These are phyloP conservation scores for Coemansia sp. DNA, from an alignment of 192 early-diverging fungal species.

Conservation along the genomic window DNA sequence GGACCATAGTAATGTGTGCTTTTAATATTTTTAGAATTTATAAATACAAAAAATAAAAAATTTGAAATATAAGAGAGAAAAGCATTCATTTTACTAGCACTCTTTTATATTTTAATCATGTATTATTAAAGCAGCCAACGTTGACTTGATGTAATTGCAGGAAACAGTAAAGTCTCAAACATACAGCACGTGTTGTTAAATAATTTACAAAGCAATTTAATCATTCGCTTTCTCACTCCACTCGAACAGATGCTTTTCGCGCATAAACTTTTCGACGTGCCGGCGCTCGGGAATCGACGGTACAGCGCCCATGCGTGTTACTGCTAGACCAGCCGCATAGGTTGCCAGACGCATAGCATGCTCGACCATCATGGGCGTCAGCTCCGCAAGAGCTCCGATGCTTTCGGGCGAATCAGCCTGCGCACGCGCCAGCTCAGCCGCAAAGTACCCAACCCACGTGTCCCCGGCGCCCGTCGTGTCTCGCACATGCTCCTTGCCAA, in stretches of 20 bases:
- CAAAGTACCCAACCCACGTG: slow-evolving; percentile 54
- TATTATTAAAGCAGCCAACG: too few species aligned
- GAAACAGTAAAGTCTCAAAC: too few species aligned
- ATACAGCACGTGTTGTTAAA: neutral
- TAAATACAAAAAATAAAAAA: too few species aligned
- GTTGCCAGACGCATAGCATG: slow-evolving; percentile 40
- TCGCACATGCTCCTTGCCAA: slow-evolving; percentile 21
- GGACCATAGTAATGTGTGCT: too few species aligned
- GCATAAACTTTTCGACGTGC: slow-evolving; percentile 30
- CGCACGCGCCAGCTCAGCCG: slow-evolving; percentile 32
- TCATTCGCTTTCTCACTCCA: too few species aligned
- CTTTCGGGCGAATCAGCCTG: slow-evolving; percentile 38
- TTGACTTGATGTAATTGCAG: too few species aligned
- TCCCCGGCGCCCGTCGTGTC: slow-evolving; percentile 54
- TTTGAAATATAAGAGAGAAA: too few species aligned
- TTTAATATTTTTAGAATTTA: too few species aligned
- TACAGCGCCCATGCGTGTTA: slow-evolving; percentile 40
- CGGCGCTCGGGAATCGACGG: slow-evolving; percentile 37
- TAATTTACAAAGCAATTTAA: slow-evolving; percentile 2
- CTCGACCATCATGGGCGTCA: slow-evolving; percentile 34
- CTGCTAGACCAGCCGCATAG: slow-evolving; percentile 34
- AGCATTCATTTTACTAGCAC: too few species aligned
- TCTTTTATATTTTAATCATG: too few species aligned
- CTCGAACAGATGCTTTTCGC: slow-evolving; percentile 4
- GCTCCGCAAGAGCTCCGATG: slow-evolving; percentile 19